These are phyloP conservation scores for Hyphopichia burtonii DNA, from an alignment of 1,139 yeast species.

Conservation along the genomic window DNA sequence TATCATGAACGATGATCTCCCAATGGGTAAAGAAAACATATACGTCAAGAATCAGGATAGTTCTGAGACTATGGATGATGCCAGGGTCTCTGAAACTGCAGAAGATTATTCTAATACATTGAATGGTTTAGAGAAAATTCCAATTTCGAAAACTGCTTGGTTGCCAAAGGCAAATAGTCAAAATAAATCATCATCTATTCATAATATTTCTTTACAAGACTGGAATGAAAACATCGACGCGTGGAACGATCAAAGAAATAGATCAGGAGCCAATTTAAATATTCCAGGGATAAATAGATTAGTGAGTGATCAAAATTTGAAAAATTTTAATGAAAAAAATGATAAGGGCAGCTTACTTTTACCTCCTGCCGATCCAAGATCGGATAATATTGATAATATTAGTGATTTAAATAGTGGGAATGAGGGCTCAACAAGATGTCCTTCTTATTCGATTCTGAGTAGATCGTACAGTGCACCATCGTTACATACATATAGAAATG, in stretches of 20 bases:
- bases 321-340: not conserved
- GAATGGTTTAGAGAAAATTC: constrained; percentile 34
- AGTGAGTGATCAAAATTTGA: constrained; percentile 12
- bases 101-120: constrained; percentile 19
- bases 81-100: not conserved
- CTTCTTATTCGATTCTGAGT: constrained; percentile 20
- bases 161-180: constrained; percentile 6
- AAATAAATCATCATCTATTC: constrained; percentile 6
- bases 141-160: constrained; percentile 13
- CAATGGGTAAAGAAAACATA: not conserved
- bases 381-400: constrained; percentile 28
- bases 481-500: constrained; percentile 34
- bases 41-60: too few species aligned
- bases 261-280: constrained; percentile 20
- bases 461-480: constrained; percentile 44
- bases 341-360: constrained; percentile 9
- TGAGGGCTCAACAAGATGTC: constrained; percentile 4
- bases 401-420: constrained; percentile 21
- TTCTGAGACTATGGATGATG: not conserved
- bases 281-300: constrained; percentile 14
- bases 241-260: constrained; percentile 23
- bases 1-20: not conserved
- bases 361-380: constrained; percentile 19
- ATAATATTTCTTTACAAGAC: constrained; percentile 28
- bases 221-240: constrained; percentile 28